phyloP scores from a whole-genome alignment of 176 grass and related monocot genomes.

The Phoenix roebelenii region DNA sequence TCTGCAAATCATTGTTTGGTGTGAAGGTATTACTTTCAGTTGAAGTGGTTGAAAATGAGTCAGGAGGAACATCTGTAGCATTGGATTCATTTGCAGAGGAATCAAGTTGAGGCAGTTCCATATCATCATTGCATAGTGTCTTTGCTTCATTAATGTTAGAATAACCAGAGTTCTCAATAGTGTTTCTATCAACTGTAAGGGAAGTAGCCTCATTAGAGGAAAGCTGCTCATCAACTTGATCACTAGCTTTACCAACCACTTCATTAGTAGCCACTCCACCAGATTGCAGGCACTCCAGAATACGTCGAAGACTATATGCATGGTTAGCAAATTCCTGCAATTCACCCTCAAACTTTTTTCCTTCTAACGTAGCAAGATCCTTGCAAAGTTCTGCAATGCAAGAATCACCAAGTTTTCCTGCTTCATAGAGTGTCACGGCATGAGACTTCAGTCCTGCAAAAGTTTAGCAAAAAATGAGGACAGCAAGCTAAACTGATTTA shows the following conservation, averaged over 20 bases:
- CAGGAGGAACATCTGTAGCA: slow-evolving; percentile 18
- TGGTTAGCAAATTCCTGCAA: slow-evolving; percentile 95
- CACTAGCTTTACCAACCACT: slow-evolving; percentile 22
- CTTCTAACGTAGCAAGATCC: slow-evolving; percentile 90
- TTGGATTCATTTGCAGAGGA: slow-evolving; percentile 21
- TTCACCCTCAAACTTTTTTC: slow-evolving; percentile 91
- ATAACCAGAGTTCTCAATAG: slow-evolving; percentile 9
- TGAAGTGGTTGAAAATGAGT: slow-evolving; percentile 7
- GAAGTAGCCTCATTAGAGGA: slow-evolving; percentile 29
- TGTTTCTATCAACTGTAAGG: slow-evolving; percentile 24
- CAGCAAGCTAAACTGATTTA: slow-evolving; percentile 4
- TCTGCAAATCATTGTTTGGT: slow-evolving; percentile 13
- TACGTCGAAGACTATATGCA: slow-evolving; percentile 85
- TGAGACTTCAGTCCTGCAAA: slow-evolving; percentile 92
- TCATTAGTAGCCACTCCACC: slow-evolving; percentile 48
- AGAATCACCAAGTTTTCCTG: slow-evolving; percentile 93
- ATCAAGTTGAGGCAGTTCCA: slow-evolving; percentile 11
- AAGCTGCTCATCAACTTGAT: slow-evolving; percentile 21
- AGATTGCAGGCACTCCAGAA: slow-evolving; percentile 78
- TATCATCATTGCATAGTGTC: slow-evolving; percentile 17
- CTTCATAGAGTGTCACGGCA: slow-evolving; percentile 96
- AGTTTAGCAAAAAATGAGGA: slow-evolving; percentile 16
- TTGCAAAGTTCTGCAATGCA: slow-evolving; percentile 74
- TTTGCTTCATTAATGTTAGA: slow-evolving; percentile 8
- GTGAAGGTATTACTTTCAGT: slow-evolving; percentile 21